Conservation (phyloP, 495 filamentous ascomycete genomes). For the Chaetomium tenue region DNA sequence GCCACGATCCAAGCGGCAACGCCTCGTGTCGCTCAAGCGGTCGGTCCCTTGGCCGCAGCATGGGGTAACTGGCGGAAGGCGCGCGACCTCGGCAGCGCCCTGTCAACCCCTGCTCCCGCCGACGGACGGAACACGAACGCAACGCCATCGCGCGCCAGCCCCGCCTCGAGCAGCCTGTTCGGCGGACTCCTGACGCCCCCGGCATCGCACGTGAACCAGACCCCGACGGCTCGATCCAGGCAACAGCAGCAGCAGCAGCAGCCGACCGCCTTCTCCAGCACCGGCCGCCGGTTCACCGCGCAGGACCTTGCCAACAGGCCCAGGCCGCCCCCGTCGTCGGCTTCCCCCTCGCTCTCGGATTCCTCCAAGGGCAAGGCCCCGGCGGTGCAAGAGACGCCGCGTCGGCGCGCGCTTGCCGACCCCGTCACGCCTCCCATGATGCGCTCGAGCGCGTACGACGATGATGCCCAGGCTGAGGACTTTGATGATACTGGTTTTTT, state of each 20-base stretch:
- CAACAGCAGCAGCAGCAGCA: not conserved
- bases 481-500: constrained; percentile 59
- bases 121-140: constrained; percentile 40
- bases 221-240: constrained; percentile 42
- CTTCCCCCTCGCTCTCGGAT: constrained; percentile 16
- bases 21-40: constrained; percentile 74
- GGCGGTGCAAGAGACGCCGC: constrained; percentile 31
- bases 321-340: constrained; percentile 41
- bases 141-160: constrained; percentile 62
- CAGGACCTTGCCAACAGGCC: constrained; percentile 49
- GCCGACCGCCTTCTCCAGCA: constrained; percentile 52
- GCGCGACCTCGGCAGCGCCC: constrained; percentile 54
- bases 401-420: constrained; percentile 37
- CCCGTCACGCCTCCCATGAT: constrained; percentile 71
- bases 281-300: constrained; percentile 51
- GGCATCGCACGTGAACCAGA: constrained; percentile 61
- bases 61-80: constrained; percentile 73
- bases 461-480: constrained; percentile 60
- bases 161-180: constrained; percentile 48
- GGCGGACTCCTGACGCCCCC: constrained; percentile 84
- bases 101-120: constrained; percentile 44
- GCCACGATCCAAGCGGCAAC: constrained; percentile 61
- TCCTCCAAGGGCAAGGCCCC: constrained; percentile 2
- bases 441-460: constrained; percentile 65
- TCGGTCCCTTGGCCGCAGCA: constrained; percentile 73